phyloP scores from a whole-genome alignment of 768 basidiomycete species.

The Tylopilus subfusipes region DNA sequence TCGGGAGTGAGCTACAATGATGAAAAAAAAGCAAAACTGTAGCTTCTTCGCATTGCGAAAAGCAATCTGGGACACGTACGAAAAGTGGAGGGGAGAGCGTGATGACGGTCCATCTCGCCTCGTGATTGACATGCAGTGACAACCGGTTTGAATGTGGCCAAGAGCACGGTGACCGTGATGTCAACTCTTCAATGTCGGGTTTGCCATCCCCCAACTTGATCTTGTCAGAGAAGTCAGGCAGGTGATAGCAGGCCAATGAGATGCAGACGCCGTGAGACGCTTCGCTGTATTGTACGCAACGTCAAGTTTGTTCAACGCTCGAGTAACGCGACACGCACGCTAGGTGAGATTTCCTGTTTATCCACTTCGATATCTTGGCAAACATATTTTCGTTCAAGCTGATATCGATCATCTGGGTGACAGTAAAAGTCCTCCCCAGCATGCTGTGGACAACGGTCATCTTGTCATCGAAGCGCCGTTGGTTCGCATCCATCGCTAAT shows the following conservation, averaged over 20 bases:
- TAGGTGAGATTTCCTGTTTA: constrained; percentile 25
- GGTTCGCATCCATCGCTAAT: neutral
- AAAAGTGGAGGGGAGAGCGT: constrained; percentile 30
- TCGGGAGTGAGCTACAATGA: constrained; percentile 42
- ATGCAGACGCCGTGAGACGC: constrained; percentile 39
- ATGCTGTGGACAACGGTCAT: constrained; percentile 20
- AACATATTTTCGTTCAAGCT: constrained; percentile 28
- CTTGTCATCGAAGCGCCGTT: constrained; percentile 12
- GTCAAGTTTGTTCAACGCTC: neutral
- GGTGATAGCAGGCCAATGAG: constrained; percentile 44
- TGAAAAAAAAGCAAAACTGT: neutral
- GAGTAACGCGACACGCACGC: constrained; percentile 29
- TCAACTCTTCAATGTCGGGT: constrained; percentile 18
- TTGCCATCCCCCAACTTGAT: constrained; percentile 10
- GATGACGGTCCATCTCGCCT: constrained; percentile 9
- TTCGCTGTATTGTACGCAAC: constrained; percentile 23
- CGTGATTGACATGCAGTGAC: constrained; percentile 13
- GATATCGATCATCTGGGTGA: constrained; percentile 26
- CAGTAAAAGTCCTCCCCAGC: constrained; percentile 19
- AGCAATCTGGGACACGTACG: constrained; percentile 30
- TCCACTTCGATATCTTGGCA: constrained; percentile 36
- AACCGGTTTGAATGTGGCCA: constrained; percentile 41
- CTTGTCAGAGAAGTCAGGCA: constrained; percentile 21
- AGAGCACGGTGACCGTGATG: constrained; percentile 30
- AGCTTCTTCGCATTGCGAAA: neutral